Evolutionary conservation across 176 grass and related monocot species (phyloP), one percentile per base, ranked within the genome.

Genomic region (Avena insularis): DNA sequence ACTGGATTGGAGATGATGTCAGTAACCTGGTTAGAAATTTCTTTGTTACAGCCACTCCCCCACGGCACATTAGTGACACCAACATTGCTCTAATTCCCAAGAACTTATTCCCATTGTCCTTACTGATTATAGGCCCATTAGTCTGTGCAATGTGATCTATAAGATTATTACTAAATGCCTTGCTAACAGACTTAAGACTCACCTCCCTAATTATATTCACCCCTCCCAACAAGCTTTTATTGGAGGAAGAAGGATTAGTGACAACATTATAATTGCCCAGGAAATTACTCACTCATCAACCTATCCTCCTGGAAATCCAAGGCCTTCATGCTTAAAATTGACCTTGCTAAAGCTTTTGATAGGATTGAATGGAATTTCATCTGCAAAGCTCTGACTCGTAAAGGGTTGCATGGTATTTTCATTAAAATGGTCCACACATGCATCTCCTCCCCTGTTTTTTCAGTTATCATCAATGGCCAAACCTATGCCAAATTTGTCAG

Each of bases 381-480:
- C 0, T 7, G 1, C 0, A 2, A 10, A 2, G 63, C 63, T 66
- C 63, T 66, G 13, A 0, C 3, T 13, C 3, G 27, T 5, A 20
- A 14, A 51, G 9, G n/a, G 3, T 25, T 75, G 3, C 2, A 27
- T 4, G 3, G 17, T 27, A 45, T 27, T 12, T 49, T 49, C 12
- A 25, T 50, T 0, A 15, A 14, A 0, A n/a, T 75, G 0, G 6
- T 50, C 0, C 11, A 23, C 0, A 0, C 19, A 0, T 75, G 45
- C 45, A 27, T 75, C 0, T 14, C 19, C 0, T 2, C 20, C 0
- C 20, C 43, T 2, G 6, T 20, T 13, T 75, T 75, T 2, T 50
- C n/a, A 1, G n/a, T 75, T 0, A 21, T 75, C 1, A 46, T 51
- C 11, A 71, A 71, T 71, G 69, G 17, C 3, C 38, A 71, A 1